phyloP scores from a whole-genome alignment of 768 basidiomycete species.

The Galerina sulciceps region DNA sequence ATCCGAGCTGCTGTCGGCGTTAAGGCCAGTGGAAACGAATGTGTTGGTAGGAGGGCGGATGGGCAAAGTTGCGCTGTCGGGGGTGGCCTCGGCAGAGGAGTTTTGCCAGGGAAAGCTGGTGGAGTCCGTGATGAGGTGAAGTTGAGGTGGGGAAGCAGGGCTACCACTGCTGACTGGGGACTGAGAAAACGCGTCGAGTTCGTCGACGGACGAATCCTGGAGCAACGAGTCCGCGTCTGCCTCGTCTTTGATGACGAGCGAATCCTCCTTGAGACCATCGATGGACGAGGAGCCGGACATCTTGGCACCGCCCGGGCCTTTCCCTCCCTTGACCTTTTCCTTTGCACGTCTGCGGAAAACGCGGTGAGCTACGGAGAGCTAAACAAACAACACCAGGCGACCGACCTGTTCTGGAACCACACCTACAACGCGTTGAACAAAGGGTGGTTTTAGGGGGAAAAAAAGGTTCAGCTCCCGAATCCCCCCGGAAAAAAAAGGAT shows the following conservation, averaged over 20 bases:
- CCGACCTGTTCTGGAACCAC: constrained; percentile 88
- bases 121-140: constrained; percentile 42
- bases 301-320: constrained; percentile 31
- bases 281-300: constrained; percentile 15
- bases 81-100: constrained; percentile 38
- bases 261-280: constrained; percentile 27
- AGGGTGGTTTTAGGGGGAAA: constrained; percentile 3
- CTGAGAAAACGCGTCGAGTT: constrained; percentile 28
- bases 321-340: constrained; percentile 72
- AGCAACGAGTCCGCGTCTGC: constrained; percentile 5
- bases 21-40: constrained; percentile 26
- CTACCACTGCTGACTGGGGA: constrained; percentile 23
- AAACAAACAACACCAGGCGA: constrained; percentile 14
- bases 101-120: constrained; percentile 28
- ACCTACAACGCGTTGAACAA: constrained; percentile 52
- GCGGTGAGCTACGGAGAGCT: constrained; percentile 8
- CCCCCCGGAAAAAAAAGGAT: not conserved
- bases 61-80: constrained; percentile 36
- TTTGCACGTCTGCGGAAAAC: constrained; percentile 69
- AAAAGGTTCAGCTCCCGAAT: not conserved
- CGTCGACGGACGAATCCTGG: constrained; percentile 18
- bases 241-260: constrained; percentile 21
- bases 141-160: constrained; percentile 40
- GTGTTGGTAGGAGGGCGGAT: constrained; percentile 31
- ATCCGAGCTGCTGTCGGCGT: constrained; percentile 17